phyloP scores from a whole-genome alignment of 345 rosid species.

The Bruguiera parviflora region DNA sequence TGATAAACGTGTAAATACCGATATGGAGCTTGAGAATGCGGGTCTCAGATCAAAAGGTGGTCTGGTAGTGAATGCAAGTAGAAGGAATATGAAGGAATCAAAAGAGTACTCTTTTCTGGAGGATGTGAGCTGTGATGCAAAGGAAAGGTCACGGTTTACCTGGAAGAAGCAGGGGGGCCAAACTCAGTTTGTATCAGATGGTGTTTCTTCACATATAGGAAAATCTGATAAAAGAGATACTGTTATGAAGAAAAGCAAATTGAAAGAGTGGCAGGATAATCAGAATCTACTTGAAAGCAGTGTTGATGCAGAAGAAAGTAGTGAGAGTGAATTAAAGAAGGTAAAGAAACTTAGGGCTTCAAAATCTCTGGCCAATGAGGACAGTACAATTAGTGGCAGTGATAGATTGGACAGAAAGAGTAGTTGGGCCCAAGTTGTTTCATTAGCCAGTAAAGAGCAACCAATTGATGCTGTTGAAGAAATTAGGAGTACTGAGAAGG shows the following conservation, averaged over 20 bases:
- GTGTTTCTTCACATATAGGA: slow-evolving; percentile 40
- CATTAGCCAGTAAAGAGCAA: slow-evolving; percentile 22
- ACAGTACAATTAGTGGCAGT: slow-evolving; percentile 19
- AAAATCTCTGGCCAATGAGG: slow-evolving; percentile 21
- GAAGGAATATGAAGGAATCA: slow-evolving; percentile 20
- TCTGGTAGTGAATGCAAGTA: slow-evolving; percentile 23
- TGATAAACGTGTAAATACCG: slow-evolving; percentile 18
- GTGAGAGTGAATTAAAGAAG: slow-evolving; percentile 32
- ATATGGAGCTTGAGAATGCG: slow-evolving; percentile 17
- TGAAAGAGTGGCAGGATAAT: slow-evolving; percentile 31
- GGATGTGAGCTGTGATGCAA: slow-evolving; percentile 34
- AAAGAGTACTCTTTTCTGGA: slow-evolving; percentile 21
- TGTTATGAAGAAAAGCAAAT: slow-evolving; percentile 45
- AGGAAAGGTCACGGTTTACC: slow-evolving; percentile 30
- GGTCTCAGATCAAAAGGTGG: slow-evolving; percentile 23
- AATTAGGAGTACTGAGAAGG: slow-evolving; percentile 24
- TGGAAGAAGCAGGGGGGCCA: slow-evolving; percentile 32
- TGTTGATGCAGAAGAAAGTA: slow-evolving; percentile 30
- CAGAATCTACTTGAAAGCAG: slow-evolving; percentile 25
- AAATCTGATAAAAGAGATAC: slow-evolving; percentile 26
- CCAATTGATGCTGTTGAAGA: slow-evolving; percentile 31
- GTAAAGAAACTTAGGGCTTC: slow-evolving; percentile 32
- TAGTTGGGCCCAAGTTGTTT: slow-evolving; percentile 3
- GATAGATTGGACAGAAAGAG: slow-evolving; percentile 22
- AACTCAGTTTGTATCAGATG: slow-evolving; percentile 39